A percentile compares a stretch with the other conserved stretches of the same genome.
Evolutionary conservation across 2,329 filamentous ascomycete genomes (phyloP).

Genomic region (Chrysoporthe cubensis): DNA sequence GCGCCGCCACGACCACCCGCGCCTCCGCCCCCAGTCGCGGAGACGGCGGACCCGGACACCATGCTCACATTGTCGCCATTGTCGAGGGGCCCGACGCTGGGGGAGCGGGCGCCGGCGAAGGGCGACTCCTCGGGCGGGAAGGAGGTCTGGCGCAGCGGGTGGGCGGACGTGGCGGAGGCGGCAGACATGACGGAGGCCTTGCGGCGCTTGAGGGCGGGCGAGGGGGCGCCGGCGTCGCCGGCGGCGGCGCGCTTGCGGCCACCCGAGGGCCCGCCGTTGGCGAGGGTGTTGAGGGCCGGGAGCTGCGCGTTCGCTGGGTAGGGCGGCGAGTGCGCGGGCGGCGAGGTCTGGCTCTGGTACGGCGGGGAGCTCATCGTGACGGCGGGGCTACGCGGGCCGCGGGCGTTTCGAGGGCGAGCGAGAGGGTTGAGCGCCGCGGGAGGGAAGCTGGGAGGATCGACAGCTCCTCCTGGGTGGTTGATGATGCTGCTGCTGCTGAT

Average conservation of each 20-base stretch:
- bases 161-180: slow-evolving; percentile 55
- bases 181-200: slow-evolving; percentile 69
- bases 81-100: slow-evolving; percentile 57
- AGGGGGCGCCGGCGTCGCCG: slow-evolving; percentile 53
- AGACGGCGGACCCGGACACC: slow-evolving; percentile 64
- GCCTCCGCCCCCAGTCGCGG: slow-evolving; percentile 41
- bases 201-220: slow-evolving; percentile 64
- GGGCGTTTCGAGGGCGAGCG: background rate
- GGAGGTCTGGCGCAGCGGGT: slow-evolving; percentile 79
- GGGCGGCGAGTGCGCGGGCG: slow-evolving; percentile 59
- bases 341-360: slow-evolving; percentile 46
- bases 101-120: slow-evolving; percentile 60
- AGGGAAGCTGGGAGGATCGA: background rate
- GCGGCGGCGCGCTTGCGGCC: slow-evolving; percentile 68
- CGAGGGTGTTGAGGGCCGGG: slow-evolving; percentile 40
- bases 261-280: slow-evolving; percentile 34
- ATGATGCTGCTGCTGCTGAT: too few relatives aligned
- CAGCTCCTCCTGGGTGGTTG: too few relatives aligned
- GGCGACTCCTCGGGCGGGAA: slow-evolving; percentile 71
- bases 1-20: slow-evolving; percentile 45
- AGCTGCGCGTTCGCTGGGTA: slow-evolving; percentile 54
- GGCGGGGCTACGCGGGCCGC: slow-evolving; percentile 12
- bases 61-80: slow-evolving; percentile 60
- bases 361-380: slow-evolving; percentile 61
- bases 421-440: background rate